Evolutionary conservation across 129 eudicot genomes (phyloP).

Genomic region (Helianthus annuus): DNA sequence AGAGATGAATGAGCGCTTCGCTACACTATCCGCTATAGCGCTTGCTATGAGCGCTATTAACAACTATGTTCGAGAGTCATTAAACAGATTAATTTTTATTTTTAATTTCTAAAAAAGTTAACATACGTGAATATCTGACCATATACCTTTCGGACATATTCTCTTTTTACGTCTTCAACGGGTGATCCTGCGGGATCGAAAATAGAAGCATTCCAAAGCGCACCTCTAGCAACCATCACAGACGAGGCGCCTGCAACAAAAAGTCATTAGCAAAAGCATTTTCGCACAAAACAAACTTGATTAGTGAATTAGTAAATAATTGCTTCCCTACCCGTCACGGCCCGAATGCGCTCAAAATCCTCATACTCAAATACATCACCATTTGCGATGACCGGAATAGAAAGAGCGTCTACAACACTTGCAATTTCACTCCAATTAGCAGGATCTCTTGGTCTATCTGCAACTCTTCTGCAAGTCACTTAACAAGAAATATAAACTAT

Average conservation of each 20-base stretch:
- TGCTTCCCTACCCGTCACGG: slow-evolving; percentile 53
- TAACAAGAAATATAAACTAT: slow-evolving; percentile 32
- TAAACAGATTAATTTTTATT: not conserved
- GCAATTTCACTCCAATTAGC: slow-evolving; percentile 93
- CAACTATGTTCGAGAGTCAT: not conserved
- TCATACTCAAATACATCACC: slow-evolving; percentile 89
- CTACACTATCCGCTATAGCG: too few relatives aligned
- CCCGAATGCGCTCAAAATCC: slow-evolving; percentile 70
- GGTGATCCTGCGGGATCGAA: slow-evolving; percentile 66
- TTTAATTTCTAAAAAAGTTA: not conserved
- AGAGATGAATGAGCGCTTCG: too few relatives aligned
- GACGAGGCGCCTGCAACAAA: slow-evolving; percentile 67
- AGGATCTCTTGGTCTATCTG: slow-evolving; percentile 96
- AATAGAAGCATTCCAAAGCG: slow-evolving; percentile 96
- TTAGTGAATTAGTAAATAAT: not conserved
- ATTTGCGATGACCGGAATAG: slow-evolving; percentile 93
- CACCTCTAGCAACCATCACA: slow-evolving; percentile 94
- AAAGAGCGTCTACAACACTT: slow-evolving; percentile 79
- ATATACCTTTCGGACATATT: slow-evolving; percentile 85
- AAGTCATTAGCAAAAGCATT: not conserved
- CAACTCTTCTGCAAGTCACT: slow-evolving; percentile 66
- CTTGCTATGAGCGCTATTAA: too few relatives aligned
- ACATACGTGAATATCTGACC: not conserved
- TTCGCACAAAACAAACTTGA: not conserved
- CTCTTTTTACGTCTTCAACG: slow-evolving; percentile 73